These are phyloP conservation scores for Debaryomyces sp. DNA, from an alignment of 1,139 yeast genomes.

Conservation along the genomic window DNA sequence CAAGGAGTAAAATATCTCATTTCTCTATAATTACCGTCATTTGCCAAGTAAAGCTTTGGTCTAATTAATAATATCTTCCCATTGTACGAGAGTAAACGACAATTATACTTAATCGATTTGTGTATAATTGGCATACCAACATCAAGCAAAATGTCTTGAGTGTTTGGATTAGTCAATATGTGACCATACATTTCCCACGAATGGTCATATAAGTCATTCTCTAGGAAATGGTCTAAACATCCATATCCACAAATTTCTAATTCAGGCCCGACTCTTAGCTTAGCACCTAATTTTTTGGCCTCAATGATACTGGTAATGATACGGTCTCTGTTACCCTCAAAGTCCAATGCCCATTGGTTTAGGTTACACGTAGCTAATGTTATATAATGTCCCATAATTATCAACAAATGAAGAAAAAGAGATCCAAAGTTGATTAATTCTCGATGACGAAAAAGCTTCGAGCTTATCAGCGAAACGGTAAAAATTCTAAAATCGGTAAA, in stretches of 20 bases:
- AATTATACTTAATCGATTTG: constrained; percentile 85
- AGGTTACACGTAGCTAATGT: constrained; percentile 69
- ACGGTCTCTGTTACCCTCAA: constrained; percentile 94
- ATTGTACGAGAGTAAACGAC: constrained; percentile 81
- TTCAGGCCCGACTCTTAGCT: constrained; percentile 94
- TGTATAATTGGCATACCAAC: constrained; percentile 94
- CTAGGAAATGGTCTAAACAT: constrained; percentile 92
- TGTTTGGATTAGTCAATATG: constrained; percentile 64
- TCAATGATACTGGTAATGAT: constrained; percentile 75
- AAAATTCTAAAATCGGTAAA: neutral
- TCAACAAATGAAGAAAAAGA: neutral
- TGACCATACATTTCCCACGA: constrained; percentile 93
- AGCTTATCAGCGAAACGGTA: constrained; percentile 1
- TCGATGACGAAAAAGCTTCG: neutral
- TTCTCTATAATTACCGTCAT: constrained; percentile 97
- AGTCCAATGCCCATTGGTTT: constrained; percentile 99
- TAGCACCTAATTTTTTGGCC: constrained; percentile 78
- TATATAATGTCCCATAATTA: constrained; percentile 54
- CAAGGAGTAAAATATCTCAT: constrained; percentile 97
- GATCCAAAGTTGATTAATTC: neutral
- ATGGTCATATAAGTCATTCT: constrained; percentile 84
- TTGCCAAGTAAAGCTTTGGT: constrained; percentile 91
- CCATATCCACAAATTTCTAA: constrained; percentile 94
- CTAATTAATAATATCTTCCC: constrained; percentile 81
- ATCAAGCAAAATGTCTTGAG: constrained; percentile 79